Evolutionary conservation across 2,329 filamentous ascomycete genomes (phyloP), one percentile per base, ranked within the genome.

Genomic region (Colletotrichum incanum): DNA sequence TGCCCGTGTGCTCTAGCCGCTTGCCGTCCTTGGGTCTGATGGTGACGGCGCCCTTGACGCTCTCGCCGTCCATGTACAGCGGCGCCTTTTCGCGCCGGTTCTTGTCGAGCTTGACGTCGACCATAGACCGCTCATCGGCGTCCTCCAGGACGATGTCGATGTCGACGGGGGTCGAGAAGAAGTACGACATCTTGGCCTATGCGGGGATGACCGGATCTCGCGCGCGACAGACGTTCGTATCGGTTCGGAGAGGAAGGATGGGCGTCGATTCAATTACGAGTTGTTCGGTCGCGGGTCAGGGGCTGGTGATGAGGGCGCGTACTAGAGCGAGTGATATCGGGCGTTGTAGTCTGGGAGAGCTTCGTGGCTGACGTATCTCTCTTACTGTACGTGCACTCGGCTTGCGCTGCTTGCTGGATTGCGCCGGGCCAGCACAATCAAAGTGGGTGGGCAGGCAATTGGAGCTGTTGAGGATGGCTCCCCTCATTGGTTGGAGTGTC

Each of bases 71-170:
- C 88, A 98, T 95, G 83, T 98, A 99, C 74, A 99, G 88, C 72
- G 96, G 96, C 60, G 95, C 95, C 86, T 98, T 98, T 84, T 99
- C 96, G 80, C 95, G 93, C 77, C 96, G 91, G 86, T 95, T 97
- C 91, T 98, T 98, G 86, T 98, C 96, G 77, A 98, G 93, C 89
- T 98, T 98, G 85, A 98, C 94, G 81, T 99, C 96, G 75, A 99
- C 95, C 85, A 96, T 97, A 78, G 94, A 92, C 79, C 96, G 93
- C 78, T 98, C 94, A 85, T 98, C 96, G 82, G 92, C 92, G 85
- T 98, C 94, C 79, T 98, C 94, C 78, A 99, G 94, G 78, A 98
- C 95, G 81, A 99, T 93, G 86, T 99, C 96, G 86, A 99, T 99
- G 85, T 99, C 96, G 84, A 99, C 94, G 66, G 96, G 96, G 72